phyloP scores from a whole-genome alignment of 2,329 filamentous ascomycete species.

The Penicillium sp. region DNA sequence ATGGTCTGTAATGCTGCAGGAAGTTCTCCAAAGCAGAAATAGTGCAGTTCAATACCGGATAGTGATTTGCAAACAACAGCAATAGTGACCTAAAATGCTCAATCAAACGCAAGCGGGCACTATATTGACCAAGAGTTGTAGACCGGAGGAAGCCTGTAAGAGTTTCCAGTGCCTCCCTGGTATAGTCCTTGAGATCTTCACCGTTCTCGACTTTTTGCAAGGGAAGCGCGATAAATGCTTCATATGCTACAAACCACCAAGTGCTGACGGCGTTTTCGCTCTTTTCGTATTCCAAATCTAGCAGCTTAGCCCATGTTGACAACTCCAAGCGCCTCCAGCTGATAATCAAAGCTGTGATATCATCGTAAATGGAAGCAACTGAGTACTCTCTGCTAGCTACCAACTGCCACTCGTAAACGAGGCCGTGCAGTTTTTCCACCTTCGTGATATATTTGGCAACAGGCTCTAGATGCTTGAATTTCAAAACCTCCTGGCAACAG shows the following conservation, averaged over 20 bases:
- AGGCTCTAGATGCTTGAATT: slow-evolving; percentile 74
- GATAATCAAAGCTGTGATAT: slow-evolving; percentile 75
- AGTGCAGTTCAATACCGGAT: slow-evolving; percentile 56
- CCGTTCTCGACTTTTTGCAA: slow-evolving; percentile 60
- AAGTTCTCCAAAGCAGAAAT: slow-evolving; percentile 69
- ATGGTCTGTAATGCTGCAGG: slow-evolving; percentile 69
- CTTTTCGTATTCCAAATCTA: slow-evolving; percentile 77
- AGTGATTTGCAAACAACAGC: slow-evolving; percentile 56
- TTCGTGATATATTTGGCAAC: slow-evolving; percentile 81
- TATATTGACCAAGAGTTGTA: slow-evolving; percentile 78
- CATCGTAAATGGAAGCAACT: slow-evolving; percentile 66
- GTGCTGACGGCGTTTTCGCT: slow-evolving; percentile 73
- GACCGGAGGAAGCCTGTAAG: slow-evolving; percentile 74
- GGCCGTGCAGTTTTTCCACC: slow-evolving; percentile 79
- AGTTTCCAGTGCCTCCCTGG: slow-evolving; percentile 66
- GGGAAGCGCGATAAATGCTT: slow-evolving; percentile 76
- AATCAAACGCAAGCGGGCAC: slow-evolving; percentile 67
- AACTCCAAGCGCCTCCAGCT: slow-evolving; percentile 88
- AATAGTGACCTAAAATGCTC: slow-evolving; percentile 61
- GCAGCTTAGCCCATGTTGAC: slow-evolving; percentile 82
- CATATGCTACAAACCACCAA: slow-evolving; percentile 97
- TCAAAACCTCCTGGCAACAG: slow-evolving; percentile 70
- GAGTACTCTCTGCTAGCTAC: slow-evolving; percentile 80
- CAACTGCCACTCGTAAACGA: slow-evolving; percentile 90
- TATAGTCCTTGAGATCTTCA: slow-evolving; percentile 60